Percentiles rank a stretch among this genome's conserved stretches.
Conservation (phyloP, 345 rosid genomes). For the Gossypium sturtianum region DNA sequence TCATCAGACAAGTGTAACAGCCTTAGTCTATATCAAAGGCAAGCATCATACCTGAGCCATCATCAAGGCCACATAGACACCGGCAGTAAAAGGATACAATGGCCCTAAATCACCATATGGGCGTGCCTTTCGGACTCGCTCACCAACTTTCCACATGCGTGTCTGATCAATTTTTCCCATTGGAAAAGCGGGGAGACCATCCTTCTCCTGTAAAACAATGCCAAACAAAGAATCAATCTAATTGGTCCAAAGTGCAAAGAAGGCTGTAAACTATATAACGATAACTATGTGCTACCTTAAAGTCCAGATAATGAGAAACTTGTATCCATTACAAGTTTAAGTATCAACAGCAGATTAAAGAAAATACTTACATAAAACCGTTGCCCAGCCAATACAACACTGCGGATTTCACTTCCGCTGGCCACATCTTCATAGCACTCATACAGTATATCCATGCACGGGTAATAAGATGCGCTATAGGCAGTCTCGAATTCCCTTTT, state of each 20-base stretch:
- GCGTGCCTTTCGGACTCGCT: conserved; percentile 57
- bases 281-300: background rate
- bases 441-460: conserved; percentile 83
- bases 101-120: conserved; percentile 84
- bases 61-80: conserved; percentile 87
- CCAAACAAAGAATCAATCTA: background rate
- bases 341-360: conserved; percentile 38
- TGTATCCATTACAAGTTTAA: conserved; percentile 44
- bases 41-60: conserved; percentile 80
- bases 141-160: conserved; percentile 95
- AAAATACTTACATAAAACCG: conserved; percentile 60
- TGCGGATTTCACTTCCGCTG: conserved; percentile 69
- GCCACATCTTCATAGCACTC: conserved; percentile 94
- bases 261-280: no score
- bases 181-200: conserved; percentile 92
- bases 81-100: conserved; percentile 74
- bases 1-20: background rate
- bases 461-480: conserved; percentile 80
- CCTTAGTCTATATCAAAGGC: background rate
- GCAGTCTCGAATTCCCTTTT: conserved; percentile 76
- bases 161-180: conserved; percentile 97
- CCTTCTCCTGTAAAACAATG: conserved; percentile 60
- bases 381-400: conserved; percentile 91
- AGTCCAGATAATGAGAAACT: background rate
- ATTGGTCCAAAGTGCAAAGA: background rate